phyloP scores from a whole-genome alignment of 106 monocot species.

The Xerophyta viscosa region DNA sequence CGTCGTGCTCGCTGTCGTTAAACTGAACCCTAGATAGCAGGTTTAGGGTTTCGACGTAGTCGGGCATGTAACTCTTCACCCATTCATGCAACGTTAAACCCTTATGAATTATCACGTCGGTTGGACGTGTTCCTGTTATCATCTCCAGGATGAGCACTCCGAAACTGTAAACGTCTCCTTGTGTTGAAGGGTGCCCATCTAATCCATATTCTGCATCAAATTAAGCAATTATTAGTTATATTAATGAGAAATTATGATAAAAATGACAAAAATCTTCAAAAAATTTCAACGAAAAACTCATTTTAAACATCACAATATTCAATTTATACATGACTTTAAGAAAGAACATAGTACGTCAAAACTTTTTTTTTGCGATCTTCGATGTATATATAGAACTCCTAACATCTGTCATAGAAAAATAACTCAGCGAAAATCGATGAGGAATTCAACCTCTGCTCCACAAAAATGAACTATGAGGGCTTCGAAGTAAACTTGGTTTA shows the following conservation, averaged over 20 bases:
- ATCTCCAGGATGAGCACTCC: slow-evolving; percentile 76
- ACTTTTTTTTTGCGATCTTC: too few relatives aligned
- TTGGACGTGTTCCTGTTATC: slow-evolving; percentile 60
- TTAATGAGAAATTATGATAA: background rate
- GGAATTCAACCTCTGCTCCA: too few relatives aligned
- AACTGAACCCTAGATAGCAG: slow-evolving; percentile 1
- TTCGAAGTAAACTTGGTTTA: too few relatives aligned
- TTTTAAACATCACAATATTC: too few relatives aligned
- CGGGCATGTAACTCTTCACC: slow-evolving; percentile 38
- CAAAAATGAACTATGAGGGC: too few relatives aligned
- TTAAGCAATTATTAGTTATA: background rate
- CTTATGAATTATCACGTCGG: slow-evolving; percentile 47
- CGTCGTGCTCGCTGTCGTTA: background rate
- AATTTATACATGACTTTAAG: too few relatives aligned
- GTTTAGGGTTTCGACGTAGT: slow-evolving; percentile 25
- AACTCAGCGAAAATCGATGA: too few relatives aligned
- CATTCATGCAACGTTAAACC: slow-evolving; percentile 54
- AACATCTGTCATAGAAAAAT: background rate
- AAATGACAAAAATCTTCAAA: background rate
- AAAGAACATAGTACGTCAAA: too few relatives aligned
- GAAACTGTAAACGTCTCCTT: slow-evolving; percentile 89
- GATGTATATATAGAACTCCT: background rate
- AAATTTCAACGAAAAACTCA: too few relatives aligned
- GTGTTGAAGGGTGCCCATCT: slow-evolving; percentile 55
- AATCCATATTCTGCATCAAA: slow-evolving; percentile 66